Evolutionary conservation across 1,284 basidiomycete species (phyloP), one percentile per base, ranked within the genome.

Genomic region (Coniophora puteana): DNA sequence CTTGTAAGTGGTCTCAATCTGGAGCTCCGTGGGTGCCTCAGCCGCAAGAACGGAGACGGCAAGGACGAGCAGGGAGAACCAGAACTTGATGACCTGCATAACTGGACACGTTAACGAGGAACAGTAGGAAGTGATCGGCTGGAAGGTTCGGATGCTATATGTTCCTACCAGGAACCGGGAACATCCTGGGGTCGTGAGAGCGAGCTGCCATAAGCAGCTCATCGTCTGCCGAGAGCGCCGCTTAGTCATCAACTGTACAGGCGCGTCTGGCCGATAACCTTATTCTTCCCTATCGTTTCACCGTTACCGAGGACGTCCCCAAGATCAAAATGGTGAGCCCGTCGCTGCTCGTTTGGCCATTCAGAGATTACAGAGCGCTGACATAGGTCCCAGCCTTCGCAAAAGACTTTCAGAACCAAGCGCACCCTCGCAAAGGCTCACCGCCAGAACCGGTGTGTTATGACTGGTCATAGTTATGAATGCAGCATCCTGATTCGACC

Each of bases 391-490:
- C 50, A 93, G 94, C 94, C 94, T 69, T 97, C 93, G 65, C 91
- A 97, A 83, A 98, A 98, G 77, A 82, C 90, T 50, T 97, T 97
- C 84, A 80, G 89, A 63, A 92, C 86, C 62, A 96, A 99, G 81
- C 84, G 87, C 67, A 94, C 86, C 66, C 90, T 99, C 57, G 93
- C 95, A 62, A 98, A 98, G 83, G 93, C 93, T 50, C 69, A 78
- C 48, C 83, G 90, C 64, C 93, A 95, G 80, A 99, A 99, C 81
- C 82, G 95, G 90, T 93, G 58, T 8, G 3, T 45, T 22, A 8
- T 24, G 29, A 36, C 18, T 27, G 2, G 8, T 7, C 6, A 35
- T 10, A 17, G 16, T 33, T 7, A 18, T 31, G n/a, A 31, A 18
- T 31, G n/a, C 8, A 33, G 5, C n/a, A 12, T 17, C 14, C 13